Base-by-base conservation (phyloP, 1,139 yeast species). In the Kurtzmaniella quercitrusa region DNA sequence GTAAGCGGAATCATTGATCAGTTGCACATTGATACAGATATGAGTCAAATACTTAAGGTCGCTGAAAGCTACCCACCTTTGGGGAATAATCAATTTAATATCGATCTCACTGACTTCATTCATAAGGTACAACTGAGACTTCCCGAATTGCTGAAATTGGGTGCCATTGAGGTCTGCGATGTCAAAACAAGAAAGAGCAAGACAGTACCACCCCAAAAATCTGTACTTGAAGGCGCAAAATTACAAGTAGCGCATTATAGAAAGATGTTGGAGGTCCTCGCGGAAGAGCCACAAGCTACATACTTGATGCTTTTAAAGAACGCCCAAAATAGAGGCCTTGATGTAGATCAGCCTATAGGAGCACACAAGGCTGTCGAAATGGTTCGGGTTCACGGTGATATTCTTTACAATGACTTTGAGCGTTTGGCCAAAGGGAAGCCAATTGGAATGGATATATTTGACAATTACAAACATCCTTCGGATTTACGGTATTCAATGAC, bases 1-100 rank as follows among this genome's bases (percentile, higher is more conserved):
- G 67, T 82, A 4, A 80, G 86, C 53, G 91, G 89, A 1, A 63
- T 84, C 2, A 72, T 83, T 18, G 93, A 84, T 56, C 71, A 74
- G 44, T 50, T 84, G 12, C 48, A 43, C 47, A 36, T 42, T 68
- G 16, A 26, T 6, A 9, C 30, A 5, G 12, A 26, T 26, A 11
- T 26, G 30, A 9, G 12, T 14, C 5, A 14, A 5, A 26, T 26
- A 26, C 9, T 26, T 5, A 9, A 26, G 5, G n/a, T 26, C n/a
- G 9, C 30, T 14, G 14, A 26, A 26, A 26, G 12, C n/a, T 26
- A 26, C 30, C 30, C 30, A 6, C n/a, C 30, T 5, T 11, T 26
- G 30, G 30, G 30, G 12, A 12, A 26, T 11, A 14, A 9, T 26
- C 5, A 9, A 26, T 26, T 11, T 9, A 26, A 6, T 11, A 9